Conservation (phyloP, 139 green algal genomes). For the Pedinophyceae sp. region DNA sequence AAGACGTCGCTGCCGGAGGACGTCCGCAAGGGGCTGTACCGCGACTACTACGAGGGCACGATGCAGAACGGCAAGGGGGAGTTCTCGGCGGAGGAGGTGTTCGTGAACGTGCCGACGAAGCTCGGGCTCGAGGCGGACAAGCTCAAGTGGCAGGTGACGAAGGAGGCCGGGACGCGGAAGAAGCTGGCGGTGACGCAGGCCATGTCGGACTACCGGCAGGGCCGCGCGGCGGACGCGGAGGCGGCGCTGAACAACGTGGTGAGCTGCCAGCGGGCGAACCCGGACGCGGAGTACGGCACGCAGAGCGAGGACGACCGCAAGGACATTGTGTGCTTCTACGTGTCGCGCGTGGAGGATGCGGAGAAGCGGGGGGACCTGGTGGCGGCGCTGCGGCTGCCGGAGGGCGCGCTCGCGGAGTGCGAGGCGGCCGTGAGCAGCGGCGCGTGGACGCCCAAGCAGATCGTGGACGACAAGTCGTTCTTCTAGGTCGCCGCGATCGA, state of each 20-base stretch:
- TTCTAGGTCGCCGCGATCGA: too few relatives aligned
- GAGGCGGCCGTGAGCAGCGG: too few relatives aligned
- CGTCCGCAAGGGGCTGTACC: neutral
- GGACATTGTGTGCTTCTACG: neutral
- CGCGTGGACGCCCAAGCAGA: too few relatives aligned
- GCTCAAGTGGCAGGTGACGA: neutral
- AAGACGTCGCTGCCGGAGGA: neutral
- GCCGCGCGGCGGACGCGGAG: neutral
- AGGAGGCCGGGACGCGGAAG: neutral
- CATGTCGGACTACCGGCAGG: conserved; percentile 1
- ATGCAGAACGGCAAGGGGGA: conserved; percentile 1
- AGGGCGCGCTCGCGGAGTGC: too few relatives aligned
- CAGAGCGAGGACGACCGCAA: conserved; percentile 1
- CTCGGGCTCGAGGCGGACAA: neutral
- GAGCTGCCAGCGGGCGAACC: neutral
- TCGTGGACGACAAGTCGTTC: too few relatives aligned
- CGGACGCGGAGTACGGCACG: neutral
- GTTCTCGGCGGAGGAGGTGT: neutral
- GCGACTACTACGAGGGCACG: neutral
- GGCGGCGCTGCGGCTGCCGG: neutral
- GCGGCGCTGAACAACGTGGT: conserved; percentile 4
- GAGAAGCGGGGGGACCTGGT: neutral
- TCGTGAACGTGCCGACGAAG: neutral
- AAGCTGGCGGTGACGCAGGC: conserved; percentile 1
- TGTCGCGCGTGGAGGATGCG: neutral